Evolutionary conservation across 2,329 filamentous ascomycete species (phyloP).

Genomic region (Phialophora tarda): DNA sequence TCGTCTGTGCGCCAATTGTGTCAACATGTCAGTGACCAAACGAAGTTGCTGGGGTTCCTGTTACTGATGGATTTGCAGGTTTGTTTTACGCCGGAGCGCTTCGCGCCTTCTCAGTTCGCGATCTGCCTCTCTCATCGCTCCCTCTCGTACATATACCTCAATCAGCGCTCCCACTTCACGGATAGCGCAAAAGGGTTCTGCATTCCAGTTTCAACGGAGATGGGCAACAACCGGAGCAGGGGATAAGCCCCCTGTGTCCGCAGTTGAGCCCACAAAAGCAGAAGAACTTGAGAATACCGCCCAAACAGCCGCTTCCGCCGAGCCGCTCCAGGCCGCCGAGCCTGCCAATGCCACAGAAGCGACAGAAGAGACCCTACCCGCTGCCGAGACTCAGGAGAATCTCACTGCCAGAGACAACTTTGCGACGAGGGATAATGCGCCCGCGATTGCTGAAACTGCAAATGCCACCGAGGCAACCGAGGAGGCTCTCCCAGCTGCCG

Average conservation of each 20-base stretch:
- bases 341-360: slow-evolving; percentile 33
- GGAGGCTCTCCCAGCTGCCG: slow-evolving; percentile 26
- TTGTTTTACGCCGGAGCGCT: slow-evolving; percentile 63
- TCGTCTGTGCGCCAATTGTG: neutral
- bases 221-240: slow-evolving; percentile 54
- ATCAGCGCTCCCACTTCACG: slow-evolving; percentile 45
- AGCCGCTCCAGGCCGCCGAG: slow-evolving; percentile 33
- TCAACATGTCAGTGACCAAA: slow-evolving; percentile 14
- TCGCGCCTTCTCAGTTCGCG: slow-evolving; percentile 59
- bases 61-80: slow-evolving; percentile 50
- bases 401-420: slow-evolving; percentile 17
- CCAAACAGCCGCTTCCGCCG: slow-evolving; percentile 34
- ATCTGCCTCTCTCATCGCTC: slow-evolving; percentile 51
- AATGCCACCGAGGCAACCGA: slow-evolving; percentile 33
- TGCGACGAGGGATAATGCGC: slow-evolving; percentile 33
- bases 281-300: slow-evolving; percentile 38
- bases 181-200: slow-evolving; percentile 49
- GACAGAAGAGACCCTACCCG: slow-evolving; percentile 30
- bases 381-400: slow-evolving; percentile 30
- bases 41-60: neutral
- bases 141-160: slow-evolving; percentile 49
- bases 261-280: slow-evolving; percentile 29
- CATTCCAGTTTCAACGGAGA: slow-evolving; percentile 51
- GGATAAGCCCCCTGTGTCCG: slow-evolving; percentile 38
- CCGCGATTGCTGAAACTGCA: slow-evolving; percentile 32